phyloP scores from a whole-genome alignment of 2,329 filamentous ascomycete genomes.

The Sordariomycetes sp. region DNA sequence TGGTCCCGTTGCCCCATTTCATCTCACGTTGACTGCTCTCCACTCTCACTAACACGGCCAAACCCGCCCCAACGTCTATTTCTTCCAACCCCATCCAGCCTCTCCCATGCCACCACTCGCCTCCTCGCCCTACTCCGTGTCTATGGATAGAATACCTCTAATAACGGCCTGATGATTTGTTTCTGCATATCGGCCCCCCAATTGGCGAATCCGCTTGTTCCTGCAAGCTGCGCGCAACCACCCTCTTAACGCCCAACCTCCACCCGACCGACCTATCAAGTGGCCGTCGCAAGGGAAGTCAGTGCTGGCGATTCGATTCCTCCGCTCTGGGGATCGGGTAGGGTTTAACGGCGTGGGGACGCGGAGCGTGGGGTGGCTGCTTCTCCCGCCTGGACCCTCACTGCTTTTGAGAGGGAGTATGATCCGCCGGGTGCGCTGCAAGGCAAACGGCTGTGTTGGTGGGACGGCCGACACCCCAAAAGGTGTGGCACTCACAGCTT shows the following conservation, averaged over 20 bases:
- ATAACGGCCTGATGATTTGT: conserved; percentile 3
- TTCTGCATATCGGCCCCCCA: not conserved
- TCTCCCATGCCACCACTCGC: not conserved
- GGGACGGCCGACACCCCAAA: too few relatives aligned
- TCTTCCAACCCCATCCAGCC: not conserved
- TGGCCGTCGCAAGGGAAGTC: not conserved
- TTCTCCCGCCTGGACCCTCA: not conserved
- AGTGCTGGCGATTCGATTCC: not conserved
- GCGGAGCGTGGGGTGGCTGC: not conserved
- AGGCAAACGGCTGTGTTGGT: not conserved
- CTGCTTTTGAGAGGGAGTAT: not conserved
- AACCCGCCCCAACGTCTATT: not conserved
- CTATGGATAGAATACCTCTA: not conserved
- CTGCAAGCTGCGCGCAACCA: not conserved
- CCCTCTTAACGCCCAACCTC: conserved; percentile 1
- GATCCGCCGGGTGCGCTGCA: not conserved
- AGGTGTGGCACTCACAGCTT: too few relatives aligned
- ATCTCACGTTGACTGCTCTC: too few relatives aligned
- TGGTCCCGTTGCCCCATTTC: too few relatives aligned
- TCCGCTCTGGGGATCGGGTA: not conserved
- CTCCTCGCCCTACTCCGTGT: not conserved
- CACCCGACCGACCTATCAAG: not conserved
- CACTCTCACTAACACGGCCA: not conserved
- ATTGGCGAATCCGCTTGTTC: not conserved
- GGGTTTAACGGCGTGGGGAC: not conserved